These are phyloP conservation scores for Fraxinus dipetala DNA, from an alignment of 305 asterid genomes.

Conservation along the genomic window DNA sequence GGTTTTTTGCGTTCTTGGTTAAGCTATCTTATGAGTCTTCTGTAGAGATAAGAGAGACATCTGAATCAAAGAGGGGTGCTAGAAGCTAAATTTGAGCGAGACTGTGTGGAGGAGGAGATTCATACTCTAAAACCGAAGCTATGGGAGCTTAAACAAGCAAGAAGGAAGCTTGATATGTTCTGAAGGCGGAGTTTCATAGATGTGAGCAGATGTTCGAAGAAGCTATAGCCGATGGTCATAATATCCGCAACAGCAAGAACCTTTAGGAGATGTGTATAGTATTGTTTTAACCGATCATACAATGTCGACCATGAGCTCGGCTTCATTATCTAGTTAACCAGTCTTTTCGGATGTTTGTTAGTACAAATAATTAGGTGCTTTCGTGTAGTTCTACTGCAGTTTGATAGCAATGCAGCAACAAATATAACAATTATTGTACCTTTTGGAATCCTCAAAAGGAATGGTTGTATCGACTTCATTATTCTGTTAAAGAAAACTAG, in stretches of 20 bases:
- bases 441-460: neutral
- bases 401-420: neutral
- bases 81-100: neutral
- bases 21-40: neutral
- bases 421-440: neutral
- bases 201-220: neutral
- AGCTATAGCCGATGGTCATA: neutral
- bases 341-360: neutral
- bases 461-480: neutral
- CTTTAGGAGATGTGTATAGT: neutral
- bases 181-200: neutral
- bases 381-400: neutral
- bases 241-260: neutral
- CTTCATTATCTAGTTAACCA: too few relatives aligned
- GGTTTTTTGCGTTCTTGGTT: slow-evolving; percentile 10
- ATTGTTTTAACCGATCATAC: too few relatives aligned
- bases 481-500: neutral
- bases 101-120: neutral
- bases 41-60: neutral
- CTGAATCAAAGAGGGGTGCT: neutral
- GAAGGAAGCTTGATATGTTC: neutral
- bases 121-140: neutral
- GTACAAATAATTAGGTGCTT: neutral
- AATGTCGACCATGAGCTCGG: too few relatives aligned
- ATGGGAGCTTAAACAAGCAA: neutral